Evolutionary conservation across 192 early-diverging fungal genomes (phyloP).

Genomic region (Geranomyces variabilis): DNA sequence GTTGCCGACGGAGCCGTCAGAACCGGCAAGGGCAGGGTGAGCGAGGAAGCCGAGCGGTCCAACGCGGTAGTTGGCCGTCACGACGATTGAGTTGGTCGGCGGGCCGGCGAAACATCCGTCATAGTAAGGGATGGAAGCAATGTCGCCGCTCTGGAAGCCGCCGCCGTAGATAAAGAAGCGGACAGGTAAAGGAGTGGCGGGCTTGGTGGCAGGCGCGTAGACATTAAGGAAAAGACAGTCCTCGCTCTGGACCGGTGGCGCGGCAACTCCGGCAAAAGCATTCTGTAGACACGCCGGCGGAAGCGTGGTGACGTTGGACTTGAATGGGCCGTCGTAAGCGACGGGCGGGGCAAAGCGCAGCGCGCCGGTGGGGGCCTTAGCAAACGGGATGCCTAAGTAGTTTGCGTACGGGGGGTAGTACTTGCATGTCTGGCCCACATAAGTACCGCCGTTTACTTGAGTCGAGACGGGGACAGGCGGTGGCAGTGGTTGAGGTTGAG

Average conservation of each 20-base stretch:
- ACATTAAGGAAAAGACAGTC: constrained; percentile 63
- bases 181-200: constrained; percentile 52
- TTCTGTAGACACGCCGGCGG: not conserved
- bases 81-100: constrained; percentile 42
- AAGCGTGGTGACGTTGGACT: not conserved
- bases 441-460: not conserved
- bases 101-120: constrained; percentile 38
- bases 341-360: not conserved
- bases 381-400: constrained; percentile 17
- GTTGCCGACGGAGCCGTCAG: constrained; percentile 38
- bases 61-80: constrained; percentile 62
- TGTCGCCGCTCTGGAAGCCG: constrained; percentile 49
- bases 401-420: not conserved
- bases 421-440: no score
- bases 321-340: not conserved
- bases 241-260: constrained; percentile 32
- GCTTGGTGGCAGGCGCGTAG: constrained; percentile 45
- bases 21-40: constrained; percentile 26
- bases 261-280: not conserved
- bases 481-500: not conserved
- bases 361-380: constrained; percentile 1
- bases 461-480: not conserved
- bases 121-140: constrained; percentile 40
- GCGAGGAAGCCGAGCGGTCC: constrained; percentile 58
- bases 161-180: constrained; percentile 68